Percentiles rank a stretch among this genome's conserved stretches.
These are phyloP conservation scores for Exophiala dermatitidis DNA, from an alignment of 2,329 filamentous ascomycete species.

Conservation along the genomic window DNA sequence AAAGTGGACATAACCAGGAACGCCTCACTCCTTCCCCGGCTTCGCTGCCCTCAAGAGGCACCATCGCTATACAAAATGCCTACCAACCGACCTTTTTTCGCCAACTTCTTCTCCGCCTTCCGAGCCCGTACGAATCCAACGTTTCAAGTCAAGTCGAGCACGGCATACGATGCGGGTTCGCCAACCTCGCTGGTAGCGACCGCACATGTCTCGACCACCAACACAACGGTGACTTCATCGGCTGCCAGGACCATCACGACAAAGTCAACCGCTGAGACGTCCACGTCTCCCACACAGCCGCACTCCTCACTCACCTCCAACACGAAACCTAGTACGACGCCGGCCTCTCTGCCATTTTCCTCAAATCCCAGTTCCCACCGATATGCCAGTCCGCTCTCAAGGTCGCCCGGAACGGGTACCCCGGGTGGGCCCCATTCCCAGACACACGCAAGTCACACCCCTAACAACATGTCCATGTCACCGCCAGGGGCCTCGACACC, in stretches of 20 bases:
- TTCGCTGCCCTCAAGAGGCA: neutral
- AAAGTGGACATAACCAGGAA: no score
- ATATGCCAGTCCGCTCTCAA: conserved; percentile 21
- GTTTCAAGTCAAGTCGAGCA: conserved; percentile 49
- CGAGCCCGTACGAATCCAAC: conserved; percentile 51
- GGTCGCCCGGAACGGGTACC: conserved; percentile 24
- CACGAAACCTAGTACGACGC: conserved; percentile 34
- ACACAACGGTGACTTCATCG: conserved; percentile 36
- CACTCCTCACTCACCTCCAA: conserved; percentile 26
- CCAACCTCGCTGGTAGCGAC: conserved; percentile 31
- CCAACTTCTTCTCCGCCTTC: conserved; percentile 61
- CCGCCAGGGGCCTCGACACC: conserved; percentile 30
- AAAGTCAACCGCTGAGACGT: conserved; percentile 33
- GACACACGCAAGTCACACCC: conserved; percentile 23
- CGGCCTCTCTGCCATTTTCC: conserved; percentile 21
- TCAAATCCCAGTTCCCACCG: conserved; percentile 15
- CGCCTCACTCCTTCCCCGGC: no score
- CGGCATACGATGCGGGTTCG: conserved; percentile 31
- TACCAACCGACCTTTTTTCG: conserved; percentile 59
- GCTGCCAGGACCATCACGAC: conserved; percentile 43
- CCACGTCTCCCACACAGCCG: conserved; percentile 20
- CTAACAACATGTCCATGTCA: conserved; percentile 35
- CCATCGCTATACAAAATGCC: conserved; percentile 42
- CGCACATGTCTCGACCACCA: conserved; percentile 33
- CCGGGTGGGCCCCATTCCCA: conserved; percentile 29